These are phyloP conservation scores for Stephanodiscus triporus DNA, from an alignment of 108 stramenopile species.

Conservation along the genomic window DNA sequence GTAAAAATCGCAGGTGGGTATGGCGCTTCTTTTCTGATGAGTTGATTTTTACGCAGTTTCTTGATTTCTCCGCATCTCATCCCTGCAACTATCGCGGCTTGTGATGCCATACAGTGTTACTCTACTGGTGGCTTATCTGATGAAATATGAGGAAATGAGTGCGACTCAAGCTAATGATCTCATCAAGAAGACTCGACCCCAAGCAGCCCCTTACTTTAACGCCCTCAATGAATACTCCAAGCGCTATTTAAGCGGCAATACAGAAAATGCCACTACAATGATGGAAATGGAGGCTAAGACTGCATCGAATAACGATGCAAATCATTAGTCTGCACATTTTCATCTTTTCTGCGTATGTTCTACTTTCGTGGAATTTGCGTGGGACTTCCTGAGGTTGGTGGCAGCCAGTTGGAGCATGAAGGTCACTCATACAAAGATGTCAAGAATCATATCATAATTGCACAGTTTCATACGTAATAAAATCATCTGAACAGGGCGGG, in stretches of 20 bases:
- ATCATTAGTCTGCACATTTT: too few relatives aligned
- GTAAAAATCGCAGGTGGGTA: constrained; percentile 22
- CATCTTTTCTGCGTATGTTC: too few relatives aligned
- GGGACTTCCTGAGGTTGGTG: too few relatives aligned
- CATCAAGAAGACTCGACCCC: constrained; percentile 25
- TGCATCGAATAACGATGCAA: neutral
- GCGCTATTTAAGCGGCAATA: neutral
- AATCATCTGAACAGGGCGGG: too few relatives aligned
- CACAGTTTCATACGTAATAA: too few relatives aligned
- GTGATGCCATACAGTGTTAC: constrained; percentile 25
- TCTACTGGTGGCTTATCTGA: constrained; percentile 34
- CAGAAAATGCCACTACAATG: neutral
- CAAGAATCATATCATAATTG: too few relatives aligned
- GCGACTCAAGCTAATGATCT: constrained; percentile 18
- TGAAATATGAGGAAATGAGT: constrained; percentile 37
- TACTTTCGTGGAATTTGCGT: too few relatives aligned
- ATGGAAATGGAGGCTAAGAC: neutral
- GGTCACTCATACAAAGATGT: too few relatives aligned
- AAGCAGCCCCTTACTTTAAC: constrained; percentile 29
- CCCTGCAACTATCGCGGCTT: neutral
- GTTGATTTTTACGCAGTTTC: neutral
- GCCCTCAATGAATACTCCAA: constrained; percentile 4
- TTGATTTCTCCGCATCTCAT: neutral
- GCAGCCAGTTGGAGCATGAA: too few relatives aligned
- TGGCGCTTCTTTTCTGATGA: neutral